Base-by-base conservation (phyloP, 306 rosid genomes). In the Castanea crenata region DNA sequence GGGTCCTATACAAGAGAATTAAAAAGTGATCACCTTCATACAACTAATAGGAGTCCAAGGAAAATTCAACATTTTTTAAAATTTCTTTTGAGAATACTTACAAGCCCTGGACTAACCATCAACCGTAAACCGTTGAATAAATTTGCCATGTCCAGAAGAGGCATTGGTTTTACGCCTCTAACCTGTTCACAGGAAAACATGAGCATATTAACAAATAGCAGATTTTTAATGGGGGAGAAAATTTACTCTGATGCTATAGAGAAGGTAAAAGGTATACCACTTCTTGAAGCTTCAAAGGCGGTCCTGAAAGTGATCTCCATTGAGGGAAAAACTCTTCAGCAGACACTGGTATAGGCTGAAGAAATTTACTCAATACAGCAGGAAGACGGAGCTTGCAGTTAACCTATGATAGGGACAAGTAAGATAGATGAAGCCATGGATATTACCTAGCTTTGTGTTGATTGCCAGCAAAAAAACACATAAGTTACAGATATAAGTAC, bases 211-310 rank as follows among this genome's bases (percentile, higher is more conserved):
- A 7, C 61, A 34, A 49, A 55, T 74, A 46, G 57, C 12, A 77
- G 46, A 41, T 41, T 41, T 38, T 41, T 2, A 8, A 41, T 8
- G 11, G 46, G 46, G 46, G 2, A 11, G 8, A 41, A 49, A 49
- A 10, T 63, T 41, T 74, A 74, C 34, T 63, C 20, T 11, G 21
- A 10, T 9, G 71, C 55, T 76, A 77, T 10, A 71, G 78, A 80
- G 51, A 75, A 67, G 21, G 77, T 76, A 74, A 63, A 78, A 71
- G 75, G 86, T 49, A 79, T 77, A 96, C 99, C 94, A 96, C 99
- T 93, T 96, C 99, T 87, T 96, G 99, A 83, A 96, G 99, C 93
- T 96, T 96, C 89, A 96, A 87, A 57, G 99, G 99, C 71, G 99
- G 97, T 74, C 99, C 99, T 27, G 96, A 83, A 73, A 96, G 92